Evolutionary conservation across 2,329 filamentous ascomycete species (phyloP), one percentile per base, ranked within the genome.

Genomic region (Sporothrix mexicana): DNA sequence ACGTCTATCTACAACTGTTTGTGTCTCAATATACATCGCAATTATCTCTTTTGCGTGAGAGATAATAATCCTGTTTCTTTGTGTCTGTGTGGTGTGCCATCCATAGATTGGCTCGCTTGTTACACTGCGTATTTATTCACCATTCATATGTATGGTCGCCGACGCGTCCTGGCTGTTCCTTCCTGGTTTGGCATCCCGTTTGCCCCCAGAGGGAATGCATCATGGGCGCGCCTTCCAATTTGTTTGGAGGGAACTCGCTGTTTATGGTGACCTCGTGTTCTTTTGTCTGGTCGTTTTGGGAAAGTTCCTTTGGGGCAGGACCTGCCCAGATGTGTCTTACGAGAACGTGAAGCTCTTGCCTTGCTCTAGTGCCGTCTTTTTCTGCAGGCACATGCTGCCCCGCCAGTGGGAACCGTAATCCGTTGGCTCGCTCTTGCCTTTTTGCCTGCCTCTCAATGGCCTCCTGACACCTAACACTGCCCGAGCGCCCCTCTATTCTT

Each of bases 321-420:
- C 59, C 59, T 62, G 17, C 59, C 36, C 59, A 20, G 59, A 36
- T 36, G 17, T 20, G 59, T 36, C 59, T 36, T 62, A 36, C 43
- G 59, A 49, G 62, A 62, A 23, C 20, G 30, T 36, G 30, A 36
- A 36, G 59, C 36, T 43, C 59, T 62, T 8, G 25, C 47, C 9
- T 68, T 23, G 17, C 30, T n/a, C 30, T 69, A 49, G 62, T 25
- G 43, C 13, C 51, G 4, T 36, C 30, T 36, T 64, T 43, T 36
- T 36, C 64, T 68, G 30, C 20, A 61, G 55, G 69, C 69, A 61
- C 69, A 64, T 55, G 59, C 57, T 25, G 45, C 41, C 55, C 69
- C 55, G 23, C 69, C 57, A 71, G 62, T 71, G 69, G 69, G 23
- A 71, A 71, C 69, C 57, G 45, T 64, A 62, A 64, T 64, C 57